Conservation (phyloP, 208 protist species). For the Leishmania tropica region DNA sequence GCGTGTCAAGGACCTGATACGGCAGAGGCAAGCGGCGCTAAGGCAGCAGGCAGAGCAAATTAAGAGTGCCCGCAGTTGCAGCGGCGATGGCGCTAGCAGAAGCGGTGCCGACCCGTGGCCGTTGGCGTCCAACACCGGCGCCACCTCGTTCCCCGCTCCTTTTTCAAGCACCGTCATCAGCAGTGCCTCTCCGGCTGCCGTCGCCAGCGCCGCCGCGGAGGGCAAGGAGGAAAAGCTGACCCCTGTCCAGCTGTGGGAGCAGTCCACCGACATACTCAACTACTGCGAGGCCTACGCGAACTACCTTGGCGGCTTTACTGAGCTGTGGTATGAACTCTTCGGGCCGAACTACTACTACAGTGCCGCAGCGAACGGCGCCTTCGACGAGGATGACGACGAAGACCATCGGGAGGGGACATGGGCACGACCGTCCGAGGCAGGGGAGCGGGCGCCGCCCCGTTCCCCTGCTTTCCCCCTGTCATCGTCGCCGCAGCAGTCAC, state of each 20-base stretch:
- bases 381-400: background rate
- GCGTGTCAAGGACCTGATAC: constrained; percentile 15
- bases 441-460: constrained; percentile 9
- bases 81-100: background rate
- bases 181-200: constrained; percentile 4
- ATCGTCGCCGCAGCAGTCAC: background rate
- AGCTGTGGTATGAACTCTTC: constrained; percentile 75
- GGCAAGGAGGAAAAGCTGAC: constrained; percentile 13
- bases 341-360: constrained; percentile 38
- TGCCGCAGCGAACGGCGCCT: background rate
- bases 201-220: background rate
- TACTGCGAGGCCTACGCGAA: constrained; percentile 54
- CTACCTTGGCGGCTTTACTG: constrained; percentile 52
- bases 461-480: constrained; percentile 1
- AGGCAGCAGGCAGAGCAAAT: constrained; percentile 19
- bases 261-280: constrained; percentile 29
- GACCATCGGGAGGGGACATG: background rate
- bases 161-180: constrained; percentile 2
- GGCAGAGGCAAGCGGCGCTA: constrained; percentile 8
- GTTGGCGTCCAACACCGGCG: background rate
- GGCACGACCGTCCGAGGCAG: background rate
- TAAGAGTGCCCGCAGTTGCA: background rate
- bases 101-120: background rate
- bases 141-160: background rate
- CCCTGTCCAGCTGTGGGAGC: constrained; percentile 21